These are phyloP conservation scores for Dendrobium catenatum DNA, from an alignment of 106 monocot species.

Conservation along the genomic window DNA sequence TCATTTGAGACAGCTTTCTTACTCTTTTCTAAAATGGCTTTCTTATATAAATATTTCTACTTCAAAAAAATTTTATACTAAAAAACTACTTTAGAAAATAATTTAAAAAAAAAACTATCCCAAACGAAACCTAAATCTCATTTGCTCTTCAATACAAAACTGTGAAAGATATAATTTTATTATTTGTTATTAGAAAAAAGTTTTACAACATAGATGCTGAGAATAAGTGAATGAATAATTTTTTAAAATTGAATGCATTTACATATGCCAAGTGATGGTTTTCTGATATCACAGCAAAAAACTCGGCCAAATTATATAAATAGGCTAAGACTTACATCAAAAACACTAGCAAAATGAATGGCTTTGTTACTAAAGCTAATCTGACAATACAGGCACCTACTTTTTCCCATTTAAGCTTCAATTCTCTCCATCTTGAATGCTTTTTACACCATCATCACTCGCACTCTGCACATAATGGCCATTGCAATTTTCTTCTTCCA, in stretches of 20 bases:
- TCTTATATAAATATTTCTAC: too few relatives aligned
- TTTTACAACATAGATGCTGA: too few relatives aligned
- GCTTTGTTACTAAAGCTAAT: background rate
- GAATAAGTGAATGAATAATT: too few relatives aligned
- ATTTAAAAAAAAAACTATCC: background rate
- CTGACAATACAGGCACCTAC: background rate
- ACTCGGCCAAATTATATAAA: background rate
- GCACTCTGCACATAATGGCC: background rate
- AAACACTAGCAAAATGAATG: background rate
- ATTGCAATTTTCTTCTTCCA: constrained; percentile 3
- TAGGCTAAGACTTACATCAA: background rate
- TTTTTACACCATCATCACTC: background rate
- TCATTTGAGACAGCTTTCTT: background rate
- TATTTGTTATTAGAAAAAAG: background rate
- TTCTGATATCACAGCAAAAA: background rate
- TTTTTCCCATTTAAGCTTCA: background rate
- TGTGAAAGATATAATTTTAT: background rate
- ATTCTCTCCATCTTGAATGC: background rate
- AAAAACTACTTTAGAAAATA: background rate
- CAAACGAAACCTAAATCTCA: background rate
- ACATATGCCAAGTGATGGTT: too few relatives aligned
- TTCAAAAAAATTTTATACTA: too few relatives aligned
- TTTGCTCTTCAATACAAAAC: background rate
- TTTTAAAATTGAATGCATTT: too few relatives aligned
- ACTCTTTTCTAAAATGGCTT: too few relatives aligned